Base-by-base conservation (phyloP, 2,329 filamentous ascomycete species). In the Claviceps sp. region DNA sequence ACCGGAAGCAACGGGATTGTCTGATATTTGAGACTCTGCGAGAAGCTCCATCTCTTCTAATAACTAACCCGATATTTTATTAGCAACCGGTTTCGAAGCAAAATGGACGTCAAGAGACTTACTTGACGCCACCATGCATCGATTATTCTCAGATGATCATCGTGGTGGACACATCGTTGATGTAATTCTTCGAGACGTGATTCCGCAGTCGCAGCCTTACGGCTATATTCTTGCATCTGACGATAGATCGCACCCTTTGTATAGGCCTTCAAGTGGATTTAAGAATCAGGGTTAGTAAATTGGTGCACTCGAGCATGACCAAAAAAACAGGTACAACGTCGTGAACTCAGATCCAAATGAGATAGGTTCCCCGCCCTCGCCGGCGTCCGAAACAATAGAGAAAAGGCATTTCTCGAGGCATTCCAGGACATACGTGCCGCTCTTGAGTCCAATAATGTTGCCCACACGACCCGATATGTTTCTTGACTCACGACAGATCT, bases 141-240 rank as follows among this genome's bases (percentile, higher is more conserved):
- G 59, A 96, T 83, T 56, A 89, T 79, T 62, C 91, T 83, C 49
- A 98, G 73, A 66, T 97, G 93, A 60, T 97, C 89, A 69, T 97
- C 88, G 69, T 97, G 88, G 68, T 93, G 82, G 56, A 79, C 77
- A 34, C 86, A 80, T 62, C 82, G 79, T 65, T 88, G 89, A 57
- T 86, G 80, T 56, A 94, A 73, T 58, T 95, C 86, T 63, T 84
- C 84, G 55, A 96, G 74, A 63, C 87, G 86, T 53, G 80, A 75
- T 71, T 97, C 90, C 56, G 94, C 73, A 42, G 85, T 86, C 53
- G 78, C 76, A 65, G 89, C 90, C 66, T 95, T 88, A 60, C 93
- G 83, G 71, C 95, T 95, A 70, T 95, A 96, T 70, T 97, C 93
- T 65, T 89, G 87, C 89, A 98, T 95, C 71, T 96, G 91, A 53